Evolutionary conservation across 2,329 filamentous ascomycete species (phyloP).

Genomic region (Rachicladosporium sp.): DNA sequence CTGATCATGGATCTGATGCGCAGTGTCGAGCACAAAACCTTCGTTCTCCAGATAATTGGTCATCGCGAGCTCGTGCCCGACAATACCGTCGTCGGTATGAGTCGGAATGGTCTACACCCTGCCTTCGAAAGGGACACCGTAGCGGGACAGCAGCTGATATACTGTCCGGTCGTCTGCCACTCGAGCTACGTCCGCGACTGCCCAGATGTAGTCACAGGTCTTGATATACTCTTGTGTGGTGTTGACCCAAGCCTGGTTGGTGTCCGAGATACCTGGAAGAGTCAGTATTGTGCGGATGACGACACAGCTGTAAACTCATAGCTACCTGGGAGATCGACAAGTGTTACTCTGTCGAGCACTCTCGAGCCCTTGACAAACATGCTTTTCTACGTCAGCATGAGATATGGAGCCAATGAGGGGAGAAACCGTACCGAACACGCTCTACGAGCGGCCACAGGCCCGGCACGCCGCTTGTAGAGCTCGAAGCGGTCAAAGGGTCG

Average conservation of each 20-base stretch:
- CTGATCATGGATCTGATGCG: not conserved
- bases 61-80: slow-evolving; percentile 5
- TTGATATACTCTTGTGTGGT: slow-evolving; percentile 10
- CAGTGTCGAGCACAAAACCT: not conserved
- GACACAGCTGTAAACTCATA: not conserved
- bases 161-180: slow-evolving; percentile 9
- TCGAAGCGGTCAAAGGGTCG: slow-evolving; percentile 10
- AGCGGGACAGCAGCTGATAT: slow-evolving; percentile 9
- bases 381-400: not conserved
- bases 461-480: slow-evolving; percentile 1
- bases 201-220: slow-evolving; percentile 14
- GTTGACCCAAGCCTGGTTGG: slow-evolving; percentile 11
- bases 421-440: slow-evolving; percentile 6
- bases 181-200: slow-evolving; percentile 10
- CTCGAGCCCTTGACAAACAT: slow-evolving; percentile 11
- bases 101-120: slow-evolving; percentile 14
- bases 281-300: not conserved
- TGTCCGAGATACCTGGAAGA: slow-evolving; percentile 12
- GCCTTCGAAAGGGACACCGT: slow-evolving; percentile 11
- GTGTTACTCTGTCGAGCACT: slow-evolving; percentile 10
- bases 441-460: slow-evolving; percentile 15
- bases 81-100: slow-evolving; percentile 9
- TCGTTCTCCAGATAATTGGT: slow-evolving; percentile 5
- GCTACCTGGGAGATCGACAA: slow-evolving; percentile 15
- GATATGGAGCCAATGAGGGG: not conserved